Conservation (phyloP, 805 yeast genomes). For the Clavispora carvajalis region DNA sequence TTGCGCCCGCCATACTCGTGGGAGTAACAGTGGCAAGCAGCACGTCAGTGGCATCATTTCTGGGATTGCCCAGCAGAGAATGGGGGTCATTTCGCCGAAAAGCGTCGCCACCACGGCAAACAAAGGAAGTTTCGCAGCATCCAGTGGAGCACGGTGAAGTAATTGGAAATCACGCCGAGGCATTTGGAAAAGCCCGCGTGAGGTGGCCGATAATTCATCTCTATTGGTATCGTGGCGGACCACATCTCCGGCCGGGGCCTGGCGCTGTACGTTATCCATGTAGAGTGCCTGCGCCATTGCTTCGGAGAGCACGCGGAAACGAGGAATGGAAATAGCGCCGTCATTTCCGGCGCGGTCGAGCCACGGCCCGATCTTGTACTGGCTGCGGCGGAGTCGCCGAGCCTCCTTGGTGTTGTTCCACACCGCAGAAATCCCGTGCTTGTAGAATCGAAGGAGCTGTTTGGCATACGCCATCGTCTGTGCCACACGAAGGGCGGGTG, state of each 20-base stretch:
- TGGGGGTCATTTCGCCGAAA: constrained; percentile 52
- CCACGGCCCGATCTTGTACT: constrained; percentile 16
- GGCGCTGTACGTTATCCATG: constrained; percentile 32
- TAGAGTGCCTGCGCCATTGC: constrained; percentile 32
- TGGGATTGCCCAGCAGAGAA: constrained; percentile 49
- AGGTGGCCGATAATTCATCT: neutral
- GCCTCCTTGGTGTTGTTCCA: constrained; percentile 38
- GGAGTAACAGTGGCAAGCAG: constrained; percentile 42
- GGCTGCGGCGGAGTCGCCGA: constrained; percentile 13
- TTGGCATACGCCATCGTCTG: constrained; percentile 44
- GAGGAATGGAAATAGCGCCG: constrained; percentile 24
- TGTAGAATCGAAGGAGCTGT: constrained; percentile 47
- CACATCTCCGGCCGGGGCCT: constrained; percentile 11
- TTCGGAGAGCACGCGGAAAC: constrained; percentile 30
- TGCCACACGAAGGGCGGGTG: constrained; percentile 20
- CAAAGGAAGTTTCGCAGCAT: constrained; percentile 48
- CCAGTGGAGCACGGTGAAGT: constrained; percentile 45
- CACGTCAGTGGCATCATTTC: constrained; percentile 57
- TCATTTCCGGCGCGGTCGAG: constrained; percentile 21
- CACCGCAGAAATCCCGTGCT: constrained; percentile 50
- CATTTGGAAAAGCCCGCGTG: constrained; percentile 29
- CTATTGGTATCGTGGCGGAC: constrained; percentile 10
- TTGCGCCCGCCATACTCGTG: constrained; percentile 28
- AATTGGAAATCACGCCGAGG: constrained; percentile 47
- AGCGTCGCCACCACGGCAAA: constrained; percentile 43